Base-by-base conservation (phyloP, 768 basidiomycete genomes). In the Tulasnella sp. region DNA sequence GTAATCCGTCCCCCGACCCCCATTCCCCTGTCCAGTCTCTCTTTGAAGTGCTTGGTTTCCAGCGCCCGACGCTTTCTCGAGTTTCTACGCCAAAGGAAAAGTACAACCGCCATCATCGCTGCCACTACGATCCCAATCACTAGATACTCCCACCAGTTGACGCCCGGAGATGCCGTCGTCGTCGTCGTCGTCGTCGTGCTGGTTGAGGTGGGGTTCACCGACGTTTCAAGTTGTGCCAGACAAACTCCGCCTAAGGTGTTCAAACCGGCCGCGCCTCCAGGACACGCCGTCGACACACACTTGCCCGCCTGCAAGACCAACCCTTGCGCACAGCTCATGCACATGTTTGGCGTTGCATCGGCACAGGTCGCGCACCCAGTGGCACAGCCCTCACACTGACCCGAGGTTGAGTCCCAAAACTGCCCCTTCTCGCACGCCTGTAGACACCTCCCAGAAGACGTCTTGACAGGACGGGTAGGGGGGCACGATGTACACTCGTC, bases 401-500 rank as follows among this genome's bases (percentile, higher is more conserved):
- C 75, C 3, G 80, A 77, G 0, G 81, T 75, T 8, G 71, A 69
- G 69, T 92, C 87, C 64, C 87, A 85, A 68, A 78, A 91, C 68
- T 91, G 80, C 4, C 74, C 73, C 67, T 82, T 77, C 69, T 78
- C 78, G 68, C 90, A 92, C 11, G 84, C 86, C 24, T 84, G 78
- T 9, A 91, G 76, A 68, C 89, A 92, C 53, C 89, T 78, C 25
- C 87, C 87, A 10, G 34, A 27, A 55, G 78, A 42, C 41, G 78
- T 79, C 48, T 83, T 80, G 41, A 91, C 86, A 27, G 53, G 90
- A 0, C 82, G 79, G 21, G 74, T 71, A 25, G 81, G 65, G 30
- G 81, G 75, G 66, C 90, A 92, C 49, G 79, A 78, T 7, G 81
- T 76, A 70, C 91, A 94, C 67, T 91, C 83, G 66, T 80, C 81